These are phyloP conservation scores for Oryza glumipatula DNA, from an alignment of 176 grass and related monocot genomes.

Conservation along the genomic window DNA sequence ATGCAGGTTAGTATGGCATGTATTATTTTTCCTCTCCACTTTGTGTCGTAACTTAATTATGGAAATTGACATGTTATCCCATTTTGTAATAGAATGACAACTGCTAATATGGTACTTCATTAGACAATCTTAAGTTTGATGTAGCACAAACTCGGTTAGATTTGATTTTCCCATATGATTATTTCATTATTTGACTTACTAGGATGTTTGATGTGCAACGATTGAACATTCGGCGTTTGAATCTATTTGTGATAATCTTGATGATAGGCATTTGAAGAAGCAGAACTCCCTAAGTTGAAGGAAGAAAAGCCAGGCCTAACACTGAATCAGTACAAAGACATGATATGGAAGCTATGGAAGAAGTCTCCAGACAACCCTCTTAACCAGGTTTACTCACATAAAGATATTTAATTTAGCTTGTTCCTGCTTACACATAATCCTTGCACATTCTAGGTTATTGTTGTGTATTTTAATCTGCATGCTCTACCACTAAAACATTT, in stretches of 20 bases:
- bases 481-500: background rate
- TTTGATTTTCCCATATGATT: background rate
- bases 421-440: background rate
- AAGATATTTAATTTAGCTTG: background rate
- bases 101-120: background rate
- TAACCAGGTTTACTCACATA: conserved; percentile 70
- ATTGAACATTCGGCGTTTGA: background rate
- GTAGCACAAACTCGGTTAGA: background rate
- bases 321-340: conserved; percentile 93
- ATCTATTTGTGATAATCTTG: conserved; percentile 20
- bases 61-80: background rate
- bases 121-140: background rate
- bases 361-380: conserved; percentile 98
- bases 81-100: background rate
- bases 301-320: conserved; percentile 96
- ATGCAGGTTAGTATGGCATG: background rate
- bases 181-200: background rate
- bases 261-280: conserved; percentile 89
- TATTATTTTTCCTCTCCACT: background rate
- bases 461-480: background rate
- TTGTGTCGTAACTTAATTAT: background rate
- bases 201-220: background rate
- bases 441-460: background rate
- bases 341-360: conserved; percentile 99
- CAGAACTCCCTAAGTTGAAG: conserved; percentile 91